Base-by-base conservation (phyloP, 768 basidiomycete species). In the Pisolithus albus region DNA sequence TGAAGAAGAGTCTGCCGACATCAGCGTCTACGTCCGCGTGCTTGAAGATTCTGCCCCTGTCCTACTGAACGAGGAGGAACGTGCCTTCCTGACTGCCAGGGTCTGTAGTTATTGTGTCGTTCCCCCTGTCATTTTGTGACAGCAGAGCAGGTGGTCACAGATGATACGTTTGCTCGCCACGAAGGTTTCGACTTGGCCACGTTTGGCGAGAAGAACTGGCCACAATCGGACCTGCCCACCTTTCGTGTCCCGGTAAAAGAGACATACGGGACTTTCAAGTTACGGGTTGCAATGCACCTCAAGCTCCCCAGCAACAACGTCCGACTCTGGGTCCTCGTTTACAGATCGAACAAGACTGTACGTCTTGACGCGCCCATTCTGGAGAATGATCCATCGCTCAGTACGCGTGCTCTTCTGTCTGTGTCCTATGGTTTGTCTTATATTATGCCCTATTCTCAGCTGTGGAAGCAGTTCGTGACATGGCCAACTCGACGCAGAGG, bases 21-120 rank as follows among this genome's bases (percentile, higher is more conserved):
- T 99, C 56, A 94, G 93, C 26, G 96, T 97, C 16, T 98, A 86
- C 69, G 96, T 99, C 18, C 80, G 95, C 54, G 95, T 99, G 8
- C 71, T 99, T 55, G 94, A 97, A 67, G 96, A 99, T 68, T 93
- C 94, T 42, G 98, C 96, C 1, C 95, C 96, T 52, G 96, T 98
- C 0, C 72, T 99, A 52, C 98, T 96, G 96, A 96, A 98, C 53
- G 96, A 98, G 65, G 96, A 98, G 68, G 95, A 99, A 65, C 96
- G 98, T 70, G 73, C 98, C 7, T 99, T 95, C 76, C 74, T 99
- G 47, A 98, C 96, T 1, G 93, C 93, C 36, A 98, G 97, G 76
- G 90, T 84, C 51, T 37, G 65, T 51, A 7, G 11, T 16, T 37
- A 3, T n/a, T 13, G 21, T 7, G 40, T 1, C 8, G 40, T 1